Conservation (phyloP, 192 early-diverging fungal species). For the Coemansia sp. region DNA sequence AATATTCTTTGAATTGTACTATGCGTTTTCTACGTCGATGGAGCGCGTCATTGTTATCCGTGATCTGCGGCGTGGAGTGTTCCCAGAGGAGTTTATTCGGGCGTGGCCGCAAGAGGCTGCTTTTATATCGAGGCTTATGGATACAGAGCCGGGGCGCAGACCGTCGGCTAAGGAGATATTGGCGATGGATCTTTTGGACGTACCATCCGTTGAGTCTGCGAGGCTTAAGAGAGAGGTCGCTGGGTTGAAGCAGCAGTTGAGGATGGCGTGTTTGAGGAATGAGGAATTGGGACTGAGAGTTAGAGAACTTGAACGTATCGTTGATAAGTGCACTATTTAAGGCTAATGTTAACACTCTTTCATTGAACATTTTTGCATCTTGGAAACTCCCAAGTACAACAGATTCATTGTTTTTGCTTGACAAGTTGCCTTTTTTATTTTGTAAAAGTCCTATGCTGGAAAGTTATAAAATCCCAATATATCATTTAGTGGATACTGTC, state of each 20-base stretch:
- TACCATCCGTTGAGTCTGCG: slow-evolving; percentile 53
- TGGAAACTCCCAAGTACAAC: no score
- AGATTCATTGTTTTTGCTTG: background rate
- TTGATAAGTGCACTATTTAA: slow-evolving; percentile 32
- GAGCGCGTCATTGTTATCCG: slow-evolving; percentile 78
- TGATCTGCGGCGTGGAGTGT: slow-evolving; percentile 72
- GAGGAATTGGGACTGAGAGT: slow-evolving; percentile 52
- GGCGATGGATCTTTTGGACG: slow-evolving; percentile 68
- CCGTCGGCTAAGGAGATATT: slow-evolving; percentile 73
- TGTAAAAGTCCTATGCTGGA: no score
- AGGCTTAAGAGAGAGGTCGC: slow-evolving; percentile 44
- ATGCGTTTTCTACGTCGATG: slow-evolving; percentile 88
- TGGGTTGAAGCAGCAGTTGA: slow-evolving; percentile 47
- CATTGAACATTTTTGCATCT: background rate
- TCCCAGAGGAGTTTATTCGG: slow-evolving; percentile 69
- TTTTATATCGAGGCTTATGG: slow-evolving; percentile 83
- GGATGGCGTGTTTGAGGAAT: slow-evolving; percentile 44
- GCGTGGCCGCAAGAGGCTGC: slow-evolving; percentile 66
- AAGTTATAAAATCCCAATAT: no score
- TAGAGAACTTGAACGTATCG: slow-evolving; percentile 45
- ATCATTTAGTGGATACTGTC: no score
- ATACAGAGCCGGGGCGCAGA: slow-evolving; percentile 68
- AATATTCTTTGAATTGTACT: slow-evolving; percentile 93
- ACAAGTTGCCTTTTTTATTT: no score
- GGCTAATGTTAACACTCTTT: background rate